phyloP scores from a whole-genome alignment of 106 monocot genomes.

The Acorus gramineus region DNA sequence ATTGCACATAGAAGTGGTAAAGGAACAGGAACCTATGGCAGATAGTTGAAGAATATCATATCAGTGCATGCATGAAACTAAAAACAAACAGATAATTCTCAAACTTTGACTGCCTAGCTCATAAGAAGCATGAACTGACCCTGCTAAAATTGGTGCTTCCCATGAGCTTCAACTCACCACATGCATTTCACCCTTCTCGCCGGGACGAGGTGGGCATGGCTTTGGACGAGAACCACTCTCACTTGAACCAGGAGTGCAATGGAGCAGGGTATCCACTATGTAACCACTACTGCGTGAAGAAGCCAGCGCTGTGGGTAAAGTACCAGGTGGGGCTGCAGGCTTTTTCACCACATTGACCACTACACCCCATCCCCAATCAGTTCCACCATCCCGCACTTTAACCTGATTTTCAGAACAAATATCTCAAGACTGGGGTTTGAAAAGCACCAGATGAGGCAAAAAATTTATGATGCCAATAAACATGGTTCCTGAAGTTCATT shows the following conservation, averaged over 20 bases:
- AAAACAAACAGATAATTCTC: background rate
- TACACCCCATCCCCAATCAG: slow-evolving; percentile 99
- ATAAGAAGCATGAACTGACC: slow-evolving; percentile 25
- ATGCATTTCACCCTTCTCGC: slow-evolving; percentile 97
- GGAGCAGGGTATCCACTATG: slow-evolving; percentile 77
- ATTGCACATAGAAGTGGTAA: slow-evolving; percentile 64
- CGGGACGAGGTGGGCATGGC: slow-evolving; percentile 80
- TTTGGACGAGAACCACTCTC: slow-evolving; percentile 70
- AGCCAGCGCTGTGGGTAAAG: slow-evolving; percentile 34
- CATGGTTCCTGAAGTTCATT: too few relatives aligned
- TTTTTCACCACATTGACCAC: slow-evolving; percentile 93
- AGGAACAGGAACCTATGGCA: slow-evolving; percentile 77
- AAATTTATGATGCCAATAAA: too few relatives aligned
- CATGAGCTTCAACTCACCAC: slow-evolving; percentile 87
- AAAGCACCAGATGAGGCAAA: too few relatives aligned
- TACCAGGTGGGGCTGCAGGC: slow-evolving; percentile 30
- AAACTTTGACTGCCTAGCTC: slow-evolving; percentile 10
- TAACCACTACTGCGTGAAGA: slow-evolving; percentile 45
- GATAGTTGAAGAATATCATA: too few relatives aligned
- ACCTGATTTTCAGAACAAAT: slow-evolving; percentile 26
- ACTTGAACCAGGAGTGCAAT: slow-evolving; percentile 54
- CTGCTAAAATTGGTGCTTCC: slow-evolving; percentile 19
- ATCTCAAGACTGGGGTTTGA: too few relatives aligned
- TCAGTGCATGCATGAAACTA: too few relatives aligned
- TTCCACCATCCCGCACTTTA: slow-evolving; percentile 83